phyloP scores from a whole-genome alignment of 2,329 filamentous ascomycete species.

The Albophoma yamanashiensis region DNA sequence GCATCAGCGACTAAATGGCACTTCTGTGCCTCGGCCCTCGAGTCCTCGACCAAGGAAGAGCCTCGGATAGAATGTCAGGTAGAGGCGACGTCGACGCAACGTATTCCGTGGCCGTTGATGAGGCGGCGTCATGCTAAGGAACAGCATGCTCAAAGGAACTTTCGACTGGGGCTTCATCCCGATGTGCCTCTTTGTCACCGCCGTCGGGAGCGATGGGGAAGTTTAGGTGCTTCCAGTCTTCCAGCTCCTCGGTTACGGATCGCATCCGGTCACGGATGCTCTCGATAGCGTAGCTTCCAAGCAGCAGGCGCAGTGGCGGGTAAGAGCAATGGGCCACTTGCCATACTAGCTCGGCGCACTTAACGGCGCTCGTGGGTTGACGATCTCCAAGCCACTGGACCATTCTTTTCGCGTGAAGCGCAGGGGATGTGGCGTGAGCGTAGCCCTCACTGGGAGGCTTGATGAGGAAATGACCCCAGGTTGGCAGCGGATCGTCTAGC shows the following conservation, averaged over 20 bases:
- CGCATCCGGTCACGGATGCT: conserved; percentile 84
- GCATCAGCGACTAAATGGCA: no score
- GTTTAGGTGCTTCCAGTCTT: conserved; percentile 84
- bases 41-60: no score
- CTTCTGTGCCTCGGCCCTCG: no score
- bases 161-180: background rate
- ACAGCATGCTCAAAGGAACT: background rate
- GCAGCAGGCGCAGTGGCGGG: conserved; percentile 73
- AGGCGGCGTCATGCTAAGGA: background rate
- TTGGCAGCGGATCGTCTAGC: conserved; percentile 49
- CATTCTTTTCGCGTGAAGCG: conserved; percentile 81
- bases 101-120: background rate
- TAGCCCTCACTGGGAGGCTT: conserved; percentile 80
- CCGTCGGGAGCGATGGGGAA: conserved; percentile 32
- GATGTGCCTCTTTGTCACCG: background rate
- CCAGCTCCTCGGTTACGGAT: conserved; percentile 88
- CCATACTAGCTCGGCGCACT: conserved; percentile 90
- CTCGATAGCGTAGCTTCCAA: conserved; percentile 91
- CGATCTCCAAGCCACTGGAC: conserved; percentile 90
- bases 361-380: conserved; percentile 86
- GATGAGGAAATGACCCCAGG: conserved; percentile 87
- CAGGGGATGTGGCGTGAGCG: conserved; percentile 64
- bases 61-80: no score
- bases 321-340: conserved; percentile 91
- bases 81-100: no score